Conservation (phyloP, 2,329 filamentous ascomycete genomes). For the Pestalotiopsis sp. region DNA sequence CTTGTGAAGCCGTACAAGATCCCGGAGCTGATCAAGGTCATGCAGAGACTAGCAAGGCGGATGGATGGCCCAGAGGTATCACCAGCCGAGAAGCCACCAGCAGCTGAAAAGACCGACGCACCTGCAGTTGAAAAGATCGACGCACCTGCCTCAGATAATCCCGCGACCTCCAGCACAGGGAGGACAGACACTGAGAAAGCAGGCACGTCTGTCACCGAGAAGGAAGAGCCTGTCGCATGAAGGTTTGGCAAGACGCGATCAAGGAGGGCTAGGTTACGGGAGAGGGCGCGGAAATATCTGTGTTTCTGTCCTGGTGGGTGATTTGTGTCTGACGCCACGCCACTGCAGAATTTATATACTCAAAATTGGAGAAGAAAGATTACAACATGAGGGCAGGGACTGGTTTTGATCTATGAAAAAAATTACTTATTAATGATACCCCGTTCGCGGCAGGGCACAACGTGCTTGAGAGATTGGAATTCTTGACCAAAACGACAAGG, state of each 20-base stretch:
- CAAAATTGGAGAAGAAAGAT: background rate
- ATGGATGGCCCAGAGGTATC: background rate
- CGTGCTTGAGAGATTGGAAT: background rate
- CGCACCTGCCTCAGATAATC: background rate
- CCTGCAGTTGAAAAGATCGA: background rate
- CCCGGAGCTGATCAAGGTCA: constrained; percentile 47
- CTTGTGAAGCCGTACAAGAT: constrained; percentile 75
- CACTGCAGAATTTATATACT: background rate
- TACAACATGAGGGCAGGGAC: background rate
- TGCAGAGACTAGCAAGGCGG: constrained; percentile 7
- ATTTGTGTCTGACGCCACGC: constrained; percentile 2
- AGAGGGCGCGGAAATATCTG: background rate
- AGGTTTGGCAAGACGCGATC: constrained; percentile 8
- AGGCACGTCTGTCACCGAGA: background rate
- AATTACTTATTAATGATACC: constrained; percentile 5
- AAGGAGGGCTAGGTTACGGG: background rate
- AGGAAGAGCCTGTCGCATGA: background rate
- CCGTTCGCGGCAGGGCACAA: constrained; percentile 4
- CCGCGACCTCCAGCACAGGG: background rate
- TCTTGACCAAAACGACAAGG: background rate
- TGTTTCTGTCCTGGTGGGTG: background rate
- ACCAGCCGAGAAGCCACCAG: background rate
- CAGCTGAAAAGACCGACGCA: background rate
- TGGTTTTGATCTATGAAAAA: constrained; percentile 3
- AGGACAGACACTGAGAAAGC: background rate